Evolutionary conservation across 2,329 filamentous ascomycete species (phyloP).

Genomic region (Penicillium sp.): DNA sequence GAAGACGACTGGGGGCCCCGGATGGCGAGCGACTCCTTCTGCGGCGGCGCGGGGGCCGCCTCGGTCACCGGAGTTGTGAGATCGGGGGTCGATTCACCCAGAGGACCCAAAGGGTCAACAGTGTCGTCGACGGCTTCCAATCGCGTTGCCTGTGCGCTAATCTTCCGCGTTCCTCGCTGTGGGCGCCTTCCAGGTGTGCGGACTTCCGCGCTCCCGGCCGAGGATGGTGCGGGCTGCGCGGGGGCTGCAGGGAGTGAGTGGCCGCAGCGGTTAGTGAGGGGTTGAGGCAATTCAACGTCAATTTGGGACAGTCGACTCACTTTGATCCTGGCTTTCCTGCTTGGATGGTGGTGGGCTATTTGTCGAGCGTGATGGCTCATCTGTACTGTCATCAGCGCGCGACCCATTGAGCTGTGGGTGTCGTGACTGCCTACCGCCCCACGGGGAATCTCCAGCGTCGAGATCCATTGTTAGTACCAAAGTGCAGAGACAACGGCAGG

Average conservation of each 20-base stretch:
- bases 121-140: constrained; percentile 59
- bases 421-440: constrained; percentile 40
- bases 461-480: constrained; percentile 32
- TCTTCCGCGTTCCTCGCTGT: constrained; percentile 50
- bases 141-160: constrained; percentile 55
- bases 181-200: constrained; percentile 46
- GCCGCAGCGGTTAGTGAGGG: constrained; percentile 16
- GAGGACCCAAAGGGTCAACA: constrained; percentile 56
- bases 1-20: constrained; percentile 35
- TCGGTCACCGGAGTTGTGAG: constrained; percentile 39
- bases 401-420: constrained; percentile 18
- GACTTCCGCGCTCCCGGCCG: constrained; percentile 37
- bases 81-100: constrained; percentile 44
- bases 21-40: constrained; percentile 48
- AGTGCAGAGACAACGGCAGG: not conserved
- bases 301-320: constrained; percentile 19
- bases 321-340: constrained; percentile 25
- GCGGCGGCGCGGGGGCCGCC: constrained; percentile 53
- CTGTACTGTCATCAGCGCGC: constrained; percentile 29
- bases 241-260: constrained; percentile 19
- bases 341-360: constrained; percentile 22
- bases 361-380: constrained; percentile 43
- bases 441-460: constrained; percentile 43
- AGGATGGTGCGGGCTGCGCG: constrained; percentile 26
- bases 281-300: constrained; percentile 5